Base-by-base conservation (phyloP, 768 basidiomycete genomes). In the Myochromella boudieri region DNA sequence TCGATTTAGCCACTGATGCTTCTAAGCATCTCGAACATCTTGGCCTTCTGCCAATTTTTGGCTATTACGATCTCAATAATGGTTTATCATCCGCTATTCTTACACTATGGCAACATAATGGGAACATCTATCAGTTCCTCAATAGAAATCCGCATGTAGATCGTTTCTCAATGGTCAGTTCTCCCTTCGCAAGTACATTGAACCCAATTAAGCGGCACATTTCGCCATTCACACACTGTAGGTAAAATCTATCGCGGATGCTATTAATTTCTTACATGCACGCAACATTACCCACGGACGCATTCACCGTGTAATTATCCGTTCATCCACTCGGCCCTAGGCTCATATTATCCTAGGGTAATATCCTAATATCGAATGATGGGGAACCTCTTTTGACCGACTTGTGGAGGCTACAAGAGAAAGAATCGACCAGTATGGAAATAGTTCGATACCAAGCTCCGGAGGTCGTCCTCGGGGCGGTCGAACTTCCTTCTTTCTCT, bases 321-420 rank as follows among this genome's bases (percentile, higher is more conserved):
- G 15, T 15, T 15, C 25, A 12, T 7, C 4, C 12, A 29, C 17
- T 15, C 25, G 18, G n/a, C n/a, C 18, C 24, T 14, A 10, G 10
- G 15, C 4, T 1, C 10, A 24, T 40, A 22, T 17, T 18, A 17
- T 42, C 28, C n/a, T 31, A 50, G 49, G 36, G 11, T 2, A 51
- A 54, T 24, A 34, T 54, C 4, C 33, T 54, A 18, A 24, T 54
- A 8, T 41, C 47, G 17, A 29, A 42, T n/a, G 15, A 29, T 17
- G 45, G 46, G 15, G 17, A 5, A 11, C 14, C 53, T 12, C 17
- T 38, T 8, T 7, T 54, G 8, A 18, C 49, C 12, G 49, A 54
- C 28, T 54, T 51, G 20, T 49, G 53, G 5, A 3, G 25, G 6
- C 21, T 6, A 12, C 7, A 21, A 11, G 12, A 29, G 12, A 36